A percentile compares a stretch with the other conserved stretches of the same genome.
phyloP scores from a whole-genome alignment of 2,329 filamentous ascomycete species.

The Aspergillus texensis region DNA sequence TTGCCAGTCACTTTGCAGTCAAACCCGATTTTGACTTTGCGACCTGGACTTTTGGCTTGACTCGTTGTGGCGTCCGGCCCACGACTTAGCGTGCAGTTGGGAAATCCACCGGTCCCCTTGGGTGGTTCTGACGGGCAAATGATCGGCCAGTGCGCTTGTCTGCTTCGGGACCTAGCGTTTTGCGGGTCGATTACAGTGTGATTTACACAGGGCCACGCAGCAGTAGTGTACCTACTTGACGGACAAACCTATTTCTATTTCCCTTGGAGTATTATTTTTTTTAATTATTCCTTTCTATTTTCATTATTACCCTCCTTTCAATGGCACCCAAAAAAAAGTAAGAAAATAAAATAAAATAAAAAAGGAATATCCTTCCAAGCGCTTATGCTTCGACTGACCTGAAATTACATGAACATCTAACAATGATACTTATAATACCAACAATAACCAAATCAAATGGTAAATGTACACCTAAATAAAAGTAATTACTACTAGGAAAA shows the following conservation, averaged over 20 bases:
- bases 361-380: too few species aligned
- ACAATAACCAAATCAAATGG: too few species aligned
- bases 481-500: too few species aligned
- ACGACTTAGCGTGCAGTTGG: slow-evolving; percentile 24
- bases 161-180: slow-evolving; percentile 8
- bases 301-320: background rate
- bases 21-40: slow-evolving; percentile 13
- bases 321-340: too few species aligned
- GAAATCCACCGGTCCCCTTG: slow-evolving; percentile 19
- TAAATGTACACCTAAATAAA: too few species aligned
- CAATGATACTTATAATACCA: too few species aligned
- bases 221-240: background rate
- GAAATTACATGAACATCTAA: too few species aligned
- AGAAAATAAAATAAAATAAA: background rate
- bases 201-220: slow-evolving; percentile 7
- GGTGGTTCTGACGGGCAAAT: slow-evolving; percentile 21
- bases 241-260: background rate
- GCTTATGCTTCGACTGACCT: too few species aligned
- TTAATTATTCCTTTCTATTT: background rate
- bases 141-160: slow-evolving; percentile 23
- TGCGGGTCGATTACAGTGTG: slow-evolving; percentile 4
- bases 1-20: slow-evolving; percentile 3
- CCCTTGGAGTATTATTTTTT: background rate
- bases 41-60: slow-evolving; percentile 20
- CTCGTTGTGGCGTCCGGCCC: slow-evolving; percentile 30